phyloP scores from a whole-genome alignment of 2,329 filamentous ascomycete genomes.

The Apiospora kogelbergensis region DNA sequence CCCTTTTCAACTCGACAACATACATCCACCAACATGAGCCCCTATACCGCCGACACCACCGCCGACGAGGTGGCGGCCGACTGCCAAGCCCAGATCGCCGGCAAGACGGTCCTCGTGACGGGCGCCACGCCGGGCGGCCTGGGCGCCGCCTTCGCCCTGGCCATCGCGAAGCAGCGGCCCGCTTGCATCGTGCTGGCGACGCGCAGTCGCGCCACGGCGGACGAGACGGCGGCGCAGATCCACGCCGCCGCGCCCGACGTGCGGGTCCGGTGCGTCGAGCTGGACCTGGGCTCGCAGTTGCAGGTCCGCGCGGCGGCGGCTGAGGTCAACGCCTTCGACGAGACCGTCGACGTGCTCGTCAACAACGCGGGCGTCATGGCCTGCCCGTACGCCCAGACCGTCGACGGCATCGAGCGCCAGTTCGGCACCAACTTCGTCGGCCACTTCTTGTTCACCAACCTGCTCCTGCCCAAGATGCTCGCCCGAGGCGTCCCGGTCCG shows the following conservation, averaged over 20 bases:
- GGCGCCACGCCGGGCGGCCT: conserved; percentile 40
- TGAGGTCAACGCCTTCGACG: conserved; percentile 31
- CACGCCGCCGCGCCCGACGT: conserved; percentile 30
- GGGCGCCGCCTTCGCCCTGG: conserved; percentile 35
- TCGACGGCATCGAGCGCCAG: conserved; percentile 39
- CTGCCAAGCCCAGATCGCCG: conserved; percentile 32
- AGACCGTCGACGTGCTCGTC: conserved; percentile 27
- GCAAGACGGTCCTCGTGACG: conserved; percentile 40
- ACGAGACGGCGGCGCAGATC: conserved; percentile 37
- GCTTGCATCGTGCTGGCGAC: conserved; percentile 43
- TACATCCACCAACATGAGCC: background rate
- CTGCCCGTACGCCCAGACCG: conserved; percentile 25
- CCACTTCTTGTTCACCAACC: conserved; percentile 39
- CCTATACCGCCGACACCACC: conserved; percentile 14
- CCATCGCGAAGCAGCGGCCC: conserved; percentile 39
- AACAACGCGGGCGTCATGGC: conserved; percentile 46
- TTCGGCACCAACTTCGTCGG: conserved; percentile 37
- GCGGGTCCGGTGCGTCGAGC: conserved; percentile 29
- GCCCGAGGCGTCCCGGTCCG: conserved; percentile 25
- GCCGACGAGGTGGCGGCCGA: conserved; percentile 27
- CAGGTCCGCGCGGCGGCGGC: conserved; percentile 32
- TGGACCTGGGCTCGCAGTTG: conserved; percentile 7
- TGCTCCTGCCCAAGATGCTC: conserved; percentile 31
- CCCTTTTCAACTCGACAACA: background rate
- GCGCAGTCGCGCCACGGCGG: conserved; percentile 39